Percentiles rank a stretch among this genome's conserved stretches.
Conservation (phyloP, 2,329 filamentous ascomycete species). For the Ceratocystis papillata region DNA sequence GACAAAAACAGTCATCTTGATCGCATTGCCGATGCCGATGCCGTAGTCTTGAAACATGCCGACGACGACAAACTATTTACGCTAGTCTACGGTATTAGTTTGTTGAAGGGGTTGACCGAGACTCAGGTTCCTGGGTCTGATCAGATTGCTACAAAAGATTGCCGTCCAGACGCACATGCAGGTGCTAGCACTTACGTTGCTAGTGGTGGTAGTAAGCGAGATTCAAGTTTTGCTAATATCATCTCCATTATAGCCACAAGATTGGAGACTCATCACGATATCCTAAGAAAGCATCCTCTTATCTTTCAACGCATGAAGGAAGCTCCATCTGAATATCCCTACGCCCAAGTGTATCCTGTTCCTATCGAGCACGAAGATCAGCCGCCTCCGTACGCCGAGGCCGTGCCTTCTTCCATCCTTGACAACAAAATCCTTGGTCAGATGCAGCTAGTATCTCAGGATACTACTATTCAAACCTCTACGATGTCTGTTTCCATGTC, state of each 20-base stretch:
- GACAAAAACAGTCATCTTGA: slow-evolving; percentile 21
- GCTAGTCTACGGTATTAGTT: slow-evolving; percentile 22
- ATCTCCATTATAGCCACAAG: slow-evolving; percentile 21
- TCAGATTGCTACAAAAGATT: slow-evolving; percentile 2
- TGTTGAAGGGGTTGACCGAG: slow-evolving; percentile 16
- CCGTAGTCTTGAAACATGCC: slow-evolving; percentile 19
- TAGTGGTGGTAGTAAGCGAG: not conserved
- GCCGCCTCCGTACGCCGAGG: slow-evolving; percentile 24
- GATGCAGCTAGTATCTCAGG: not conserved
- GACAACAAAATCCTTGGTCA: slow-evolving; percentile 3
- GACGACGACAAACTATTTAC: slow-evolving; percentile 18
- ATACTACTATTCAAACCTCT: not conserved
- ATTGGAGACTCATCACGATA: slow-evolving; percentile 20
- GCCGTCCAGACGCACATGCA: slow-evolving; percentile 6
- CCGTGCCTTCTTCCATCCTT: slow-evolving; percentile 21
- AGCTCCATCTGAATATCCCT: slow-evolving; percentile 18
- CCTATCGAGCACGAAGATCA: slow-evolving; percentile 24
- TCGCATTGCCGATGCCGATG: slow-evolving; percentile 18
- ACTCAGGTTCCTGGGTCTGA: slow-evolving; percentile 2
- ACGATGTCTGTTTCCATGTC: not conserved
- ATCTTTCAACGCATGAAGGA: slow-evolving; percentile 18
- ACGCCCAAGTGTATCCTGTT: slow-evolving; percentile 22
- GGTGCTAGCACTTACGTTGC: not conserved
- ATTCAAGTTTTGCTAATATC: slow-evolving; percentile 22
- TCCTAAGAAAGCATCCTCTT: slow-evolving; percentile 18